Base-by-base conservation (phyloP, 1,284 basidiomycete species). In the Cronartium quercuum region DNA sequence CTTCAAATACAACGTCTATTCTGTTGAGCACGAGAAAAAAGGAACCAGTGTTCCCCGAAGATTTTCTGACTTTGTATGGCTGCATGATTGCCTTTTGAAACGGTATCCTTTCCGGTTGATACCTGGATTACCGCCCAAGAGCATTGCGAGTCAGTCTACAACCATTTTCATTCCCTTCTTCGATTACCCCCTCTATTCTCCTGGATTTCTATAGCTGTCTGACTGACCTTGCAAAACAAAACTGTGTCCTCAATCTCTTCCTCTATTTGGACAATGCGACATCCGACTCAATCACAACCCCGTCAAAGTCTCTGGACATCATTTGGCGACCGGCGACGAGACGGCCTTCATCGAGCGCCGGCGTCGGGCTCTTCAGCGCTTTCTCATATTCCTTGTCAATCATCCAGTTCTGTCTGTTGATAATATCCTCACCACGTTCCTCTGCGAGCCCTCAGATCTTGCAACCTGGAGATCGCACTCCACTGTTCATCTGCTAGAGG, bases 321-420 rank as follows among this genome's bases (percentile, higher is more conserved):
- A 68, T 64, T 64, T 78, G 34, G 44, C 79, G 90, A 90, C 91
- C 64, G 93, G 95, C 80, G 90, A 91, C 64, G 70, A 73, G 29
- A 47, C 70, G 15, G 85, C 86, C 57, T 97, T 97, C 80, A 83
- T 96, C 61, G 93, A 96, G 80, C 90, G 94, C 80, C 86, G 94
- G 83, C 86, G 91, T 88, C 89, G 89, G 80, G 92, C 91, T 5
- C 85, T 97, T n/a, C 84, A 87, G 37, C 85, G 94, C 63, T 91
- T 90, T 79, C 83, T 96, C 62, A 90, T 87, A 79, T 91, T 89
- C 78, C 85, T 92, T 1, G 84, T 91, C 87, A 95, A 94, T 78
- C 94, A 97, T 79, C 94, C 94, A 0, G 86, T 93, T 37, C 86
- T 96, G 76, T 90, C 89, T 80, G 89, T 90, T 24, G 94, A 97